phyloP scores from a whole-genome alignment of 2,329 filamentous ascomycete species.

The Colletotrichum costaricense region DNA sequence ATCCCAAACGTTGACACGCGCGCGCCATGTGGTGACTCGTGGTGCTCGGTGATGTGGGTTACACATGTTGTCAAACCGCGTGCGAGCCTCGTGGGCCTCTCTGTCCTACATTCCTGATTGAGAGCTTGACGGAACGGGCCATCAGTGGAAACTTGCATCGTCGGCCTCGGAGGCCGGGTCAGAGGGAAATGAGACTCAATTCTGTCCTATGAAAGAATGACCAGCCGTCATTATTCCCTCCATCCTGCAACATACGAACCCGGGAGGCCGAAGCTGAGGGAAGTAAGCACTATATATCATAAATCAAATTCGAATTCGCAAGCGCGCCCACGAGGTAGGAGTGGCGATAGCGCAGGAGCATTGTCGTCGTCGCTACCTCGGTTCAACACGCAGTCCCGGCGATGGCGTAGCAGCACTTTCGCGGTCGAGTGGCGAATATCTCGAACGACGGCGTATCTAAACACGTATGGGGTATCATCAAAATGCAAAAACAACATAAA shows the following conservation, averaged over 20 bases:
- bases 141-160: background rate
- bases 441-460: conserved; percentile 58
- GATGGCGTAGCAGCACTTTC: conserved; percentile 68
- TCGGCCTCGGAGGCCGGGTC: background rate
- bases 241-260: background rate
- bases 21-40: conserved; percentile 17
- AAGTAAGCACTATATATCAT: conserved; percentile 8
- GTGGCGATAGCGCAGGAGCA: conserved; percentile 65
- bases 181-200: conserved; percentile 14
- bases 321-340: conserved; percentile 60
- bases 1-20: conserved; percentile 4
- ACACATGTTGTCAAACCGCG: background rate
- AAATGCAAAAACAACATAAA: conserved; percentile 39
- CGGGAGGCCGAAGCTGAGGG: background rate
- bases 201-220: conserved; percentile 20
- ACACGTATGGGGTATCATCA: conserved; percentile 58
- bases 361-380: conserved; percentile 60
- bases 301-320: conserved; percentile 37
- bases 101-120: background rate
- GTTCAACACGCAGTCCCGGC: conserved; percentile 65
- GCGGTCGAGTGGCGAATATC: conserved; percentile 57
- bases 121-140: background rate
- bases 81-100: conserved; percentile 10
- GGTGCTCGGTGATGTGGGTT: background rate
- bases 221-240: background rate